A percentile compares a stretch with the other conserved stretches of the same genome.
phyloP scores from a whole-genome alignment of 164 flowering plant species.

The Cinnamomum chago region DNA sequence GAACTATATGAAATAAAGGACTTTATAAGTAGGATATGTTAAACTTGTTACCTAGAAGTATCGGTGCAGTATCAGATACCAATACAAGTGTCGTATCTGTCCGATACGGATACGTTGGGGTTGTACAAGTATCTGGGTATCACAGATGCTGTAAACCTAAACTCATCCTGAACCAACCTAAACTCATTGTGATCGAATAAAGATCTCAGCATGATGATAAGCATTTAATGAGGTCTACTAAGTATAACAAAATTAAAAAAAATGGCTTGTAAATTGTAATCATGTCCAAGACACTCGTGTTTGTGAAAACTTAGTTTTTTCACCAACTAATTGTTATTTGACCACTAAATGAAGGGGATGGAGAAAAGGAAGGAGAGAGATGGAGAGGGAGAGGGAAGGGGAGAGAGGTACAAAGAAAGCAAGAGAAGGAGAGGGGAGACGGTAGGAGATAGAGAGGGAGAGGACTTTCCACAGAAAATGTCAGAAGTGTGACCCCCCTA shows the following conservation, averaged over 20 bases:
- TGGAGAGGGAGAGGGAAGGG: background rate
- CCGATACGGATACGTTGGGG: too few relatives aligned
- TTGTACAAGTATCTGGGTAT: too few relatives aligned
- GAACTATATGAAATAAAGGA: too few relatives aligned
- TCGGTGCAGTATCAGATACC: too few relatives aligned
- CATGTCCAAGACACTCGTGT: background rate
- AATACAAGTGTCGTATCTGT: too few relatives aligned
- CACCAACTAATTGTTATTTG: background rate
- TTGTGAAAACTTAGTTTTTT: background rate
- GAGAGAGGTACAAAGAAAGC: background rate
- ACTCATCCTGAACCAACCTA: background rate
- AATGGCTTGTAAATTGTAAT: background rate
- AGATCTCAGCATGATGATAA: background rate
- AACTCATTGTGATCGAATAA: background rate
- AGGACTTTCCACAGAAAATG: too few relatives aligned
- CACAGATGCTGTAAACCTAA: background rate
- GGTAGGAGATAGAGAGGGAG: too few relatives aligned
- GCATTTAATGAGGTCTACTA: background rate
- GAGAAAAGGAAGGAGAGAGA: background rate
- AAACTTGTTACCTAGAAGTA: too few relatives aligned
- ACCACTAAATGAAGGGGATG: background rate
- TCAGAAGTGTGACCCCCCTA: too few relatives aligned
- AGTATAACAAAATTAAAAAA: background rate
- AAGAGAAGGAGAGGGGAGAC: background rate
- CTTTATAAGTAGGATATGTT: too few relatives aligned